Evolutionary conservation across 352 stramenopile species (phyloP).

Genomic region (Thalassiosira hispida): DNA sequence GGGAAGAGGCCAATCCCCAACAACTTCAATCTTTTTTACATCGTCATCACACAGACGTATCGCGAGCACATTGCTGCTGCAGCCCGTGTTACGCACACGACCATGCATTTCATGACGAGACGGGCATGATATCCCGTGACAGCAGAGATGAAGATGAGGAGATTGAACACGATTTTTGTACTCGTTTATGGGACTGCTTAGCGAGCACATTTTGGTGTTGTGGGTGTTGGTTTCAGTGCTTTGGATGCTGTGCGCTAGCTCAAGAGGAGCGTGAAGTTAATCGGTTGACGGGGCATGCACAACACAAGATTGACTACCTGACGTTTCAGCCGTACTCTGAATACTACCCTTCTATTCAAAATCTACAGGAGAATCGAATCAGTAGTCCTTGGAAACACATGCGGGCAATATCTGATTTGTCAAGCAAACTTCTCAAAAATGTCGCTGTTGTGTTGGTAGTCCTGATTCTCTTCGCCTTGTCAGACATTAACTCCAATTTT

Average conservation of each 20-base stretch:
- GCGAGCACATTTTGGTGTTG: constrained; percentile 69
- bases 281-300: constrained; percentile 49
- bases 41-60: constrained; percentile 27
- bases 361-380: constrained; percentile 42
- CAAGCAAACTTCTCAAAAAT: constrained; percentile 50
- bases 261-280: constrained; percentile 81
- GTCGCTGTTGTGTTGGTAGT: constrained; percentile 32
- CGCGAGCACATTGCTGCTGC: constrained; percentile 29
- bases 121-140: not conserved
- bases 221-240: constrained; percentile 67
- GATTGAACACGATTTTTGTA: constrained; percentile 46
- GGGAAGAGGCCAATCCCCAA: constrained; percentile 30
- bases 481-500: constrained; percentile 48
- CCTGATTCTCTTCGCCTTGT: constrained; percentile 45
- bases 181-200: constrained; percentile 57
- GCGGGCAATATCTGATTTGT: constrained; percentile 48
- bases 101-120: constrained; percentile 26
- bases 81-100: constrained; percentile 46
- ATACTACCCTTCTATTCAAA: constrained; percentile 72
- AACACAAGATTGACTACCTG: constrained; percentile 77
- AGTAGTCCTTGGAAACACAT: constrained; percentile 42
- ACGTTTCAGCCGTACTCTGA: constrained; percentile 78
- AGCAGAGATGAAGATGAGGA: constrained; percentile 4
- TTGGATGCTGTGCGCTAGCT: constrained; percentile 71
- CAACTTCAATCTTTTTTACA: constrained; percentile 35